Evolutionary conservation across 192 early-diverging fungal genomes (phyloP).

Genomic region (Coemansia sp.): DNA sequence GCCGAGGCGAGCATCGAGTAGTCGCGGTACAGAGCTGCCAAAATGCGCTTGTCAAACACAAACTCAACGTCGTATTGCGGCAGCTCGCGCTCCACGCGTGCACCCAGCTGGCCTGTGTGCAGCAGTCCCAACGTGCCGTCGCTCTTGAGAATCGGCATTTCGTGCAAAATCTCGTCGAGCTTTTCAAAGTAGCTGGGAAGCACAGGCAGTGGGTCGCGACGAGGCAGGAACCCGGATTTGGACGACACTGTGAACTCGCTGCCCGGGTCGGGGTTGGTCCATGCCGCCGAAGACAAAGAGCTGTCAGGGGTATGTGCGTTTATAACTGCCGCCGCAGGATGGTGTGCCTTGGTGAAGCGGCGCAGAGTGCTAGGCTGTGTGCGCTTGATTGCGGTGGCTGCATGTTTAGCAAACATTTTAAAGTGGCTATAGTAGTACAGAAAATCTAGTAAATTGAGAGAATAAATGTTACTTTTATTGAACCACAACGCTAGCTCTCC

Average conservation of each 20-base stretch:
- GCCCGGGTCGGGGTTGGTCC: conserved; percentile 28
- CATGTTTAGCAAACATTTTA: conserved; percentile 11
- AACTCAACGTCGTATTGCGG: conserved; percentile 72
- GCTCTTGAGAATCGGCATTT: conserved; percentile 71
- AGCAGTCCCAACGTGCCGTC: conserved; percentile 76
- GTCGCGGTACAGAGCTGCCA: conserved; percentile 81
- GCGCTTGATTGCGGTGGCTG: not conserved
- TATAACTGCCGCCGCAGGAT: conserved; percentile 3
- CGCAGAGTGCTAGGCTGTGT: conserved; percentile 1
- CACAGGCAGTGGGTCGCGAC: conserved; percentile 65
- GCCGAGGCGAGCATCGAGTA: conserved; percentile 85
- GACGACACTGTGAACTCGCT: conserved; percentile 54
- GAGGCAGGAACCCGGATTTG: conserved; percentile 59
- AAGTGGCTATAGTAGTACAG: not conserved
- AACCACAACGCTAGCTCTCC: not conserved
- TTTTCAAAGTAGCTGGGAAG: conserved; percentile 69
- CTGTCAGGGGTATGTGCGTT: not conserved
- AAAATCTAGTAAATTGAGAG: not conserved
- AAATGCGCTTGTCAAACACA: conserved; percentile 68
- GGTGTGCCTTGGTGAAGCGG: conserved; percentile 16
- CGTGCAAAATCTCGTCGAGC: conserved; percentile 69
- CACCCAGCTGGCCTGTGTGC: conserved; percentile 76
- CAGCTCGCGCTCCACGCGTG: conserved; percentile 68
- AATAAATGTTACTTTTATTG: conserved; percentile 1
- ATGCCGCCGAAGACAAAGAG: not conserved